A percentile compares a stretch with the other conserved stretches of the same genome.
These are phyloP conservation scores for Gossypium longicalyx DNA, from an alignment of 345 rosid species.

Conservation along the genomic window DNA sequence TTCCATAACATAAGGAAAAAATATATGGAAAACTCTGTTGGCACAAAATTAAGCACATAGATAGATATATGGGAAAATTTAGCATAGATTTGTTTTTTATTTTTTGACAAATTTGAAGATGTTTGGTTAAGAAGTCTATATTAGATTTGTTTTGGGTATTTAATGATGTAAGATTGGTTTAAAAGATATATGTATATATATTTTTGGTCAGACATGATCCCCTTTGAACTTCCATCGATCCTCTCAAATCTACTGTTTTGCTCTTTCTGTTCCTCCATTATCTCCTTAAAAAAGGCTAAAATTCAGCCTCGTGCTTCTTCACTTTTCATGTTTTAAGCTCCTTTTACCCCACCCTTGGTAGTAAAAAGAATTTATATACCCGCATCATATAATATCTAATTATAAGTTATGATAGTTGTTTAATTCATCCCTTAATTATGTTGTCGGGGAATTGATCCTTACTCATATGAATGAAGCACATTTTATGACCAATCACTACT, in stretches of 20 bases:
- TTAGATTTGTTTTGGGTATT: constrained; percentile 17
- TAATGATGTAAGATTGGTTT: constrained; percentile 37
- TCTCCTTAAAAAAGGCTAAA: constrained; percentile 53
- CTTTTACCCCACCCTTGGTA: neutral
- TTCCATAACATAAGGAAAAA: neutral
- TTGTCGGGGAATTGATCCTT: rapidly evolving
- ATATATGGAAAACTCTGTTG: constrained; percentile 2
- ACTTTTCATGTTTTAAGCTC: constrained; percentile 21
- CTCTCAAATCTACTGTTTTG: constrained; percentile 29
- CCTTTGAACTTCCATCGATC: constrained; percentile 28
- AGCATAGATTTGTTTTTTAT: neutral
- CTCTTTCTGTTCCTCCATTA: constrained; percentile 26
- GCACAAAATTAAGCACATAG: constrained; percentile 25
- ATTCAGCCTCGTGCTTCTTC: constrained; percentile 43
- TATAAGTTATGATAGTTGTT: too few species aligned
- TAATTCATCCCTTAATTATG: too few species aligned
- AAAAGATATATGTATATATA: constrained; percentile 9
- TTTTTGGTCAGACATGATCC: constrained; percentile 31
- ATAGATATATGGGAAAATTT: constrained; percentile 39
- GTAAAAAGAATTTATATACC: neutral
- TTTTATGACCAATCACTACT: rapidly evolving
- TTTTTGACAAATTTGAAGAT: constrained; percentile 11
- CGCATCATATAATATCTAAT: too few species aligned
- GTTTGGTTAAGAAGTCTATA: constrained; percentile 9
- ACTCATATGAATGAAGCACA: rapidly evolving